phyloP scores from a whole-genome alignment of 192 early-diverging fungal genomes.

The Oehlia diaphana region DNA sequence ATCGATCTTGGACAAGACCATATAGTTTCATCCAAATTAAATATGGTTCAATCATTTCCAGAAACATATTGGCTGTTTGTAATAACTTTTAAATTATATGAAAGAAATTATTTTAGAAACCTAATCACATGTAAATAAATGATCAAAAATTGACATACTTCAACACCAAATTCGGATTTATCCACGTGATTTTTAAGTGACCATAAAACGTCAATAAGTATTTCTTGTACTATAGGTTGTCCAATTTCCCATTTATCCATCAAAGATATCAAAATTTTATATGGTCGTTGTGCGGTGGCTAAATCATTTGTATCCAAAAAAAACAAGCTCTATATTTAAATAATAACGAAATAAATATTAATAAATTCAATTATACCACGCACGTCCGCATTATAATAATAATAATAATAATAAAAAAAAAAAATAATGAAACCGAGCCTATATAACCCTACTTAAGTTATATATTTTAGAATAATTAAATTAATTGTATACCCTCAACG shows the following conservation, averaged over 20 bases:
- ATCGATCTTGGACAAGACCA: constrained; percentile 49
- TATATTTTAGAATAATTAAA: constrained; percentile 6
- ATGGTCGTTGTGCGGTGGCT: constrained; percentile 59
- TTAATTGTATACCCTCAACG: constrained; percentile 45
- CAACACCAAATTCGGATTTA: constrained; percentile 39
- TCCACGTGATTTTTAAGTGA: constrained; percentile 62
- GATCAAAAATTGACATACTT: constrained; percentile 32
- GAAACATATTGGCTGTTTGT: constrained; percentile 85
- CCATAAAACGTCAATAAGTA: constrained; percentile 71
- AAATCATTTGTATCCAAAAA: constrained; percentile 39
- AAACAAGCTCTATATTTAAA: constrained; percentile 32
- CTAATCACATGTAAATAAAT: too few species aligned
- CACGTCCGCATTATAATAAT: too few species aligned
- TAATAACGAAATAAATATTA: not conserved
- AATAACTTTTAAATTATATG: constrained; percentile 49
- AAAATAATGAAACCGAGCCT: not conserved
- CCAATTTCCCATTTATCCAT: constrained; percentile 85
- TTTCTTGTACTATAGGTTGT: constrained; percentile 65
- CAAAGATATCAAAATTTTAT: constrained; percentile 82
- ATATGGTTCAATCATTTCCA: constrained; percentile 87
- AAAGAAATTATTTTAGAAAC: not conserved
- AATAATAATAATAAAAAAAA: too few species aligned
- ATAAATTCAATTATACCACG: too few species aligned
- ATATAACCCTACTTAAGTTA: not conserved
- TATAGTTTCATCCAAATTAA: constrained; percentile 79